Percentiles rank a stretch among this genome's conserved stretches.
phyloP scores from a whole-genome alignment of 169 alveolate genomes.

The Plasmodium malariae region DNA sequence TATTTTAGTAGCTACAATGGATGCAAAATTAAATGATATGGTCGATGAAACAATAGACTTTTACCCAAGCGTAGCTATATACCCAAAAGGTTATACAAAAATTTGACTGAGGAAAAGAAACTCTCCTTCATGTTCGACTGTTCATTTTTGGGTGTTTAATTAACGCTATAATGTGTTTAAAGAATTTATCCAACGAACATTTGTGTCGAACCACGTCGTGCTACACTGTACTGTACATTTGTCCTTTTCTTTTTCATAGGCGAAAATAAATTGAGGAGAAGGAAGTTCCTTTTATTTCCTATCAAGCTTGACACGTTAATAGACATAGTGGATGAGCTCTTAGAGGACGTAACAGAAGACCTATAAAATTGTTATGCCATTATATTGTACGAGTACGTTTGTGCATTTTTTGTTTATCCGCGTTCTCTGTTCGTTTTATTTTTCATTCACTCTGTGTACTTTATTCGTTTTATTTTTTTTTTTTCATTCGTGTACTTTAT shows the following conservation, averaged over 20 bases:
- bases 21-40: slow-evolving; percentile 72
- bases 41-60: slow-evolving; percentile 35
- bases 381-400: too few species aligned
- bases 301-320: slow-evolving; percentile 49
- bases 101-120: too few species aligned
- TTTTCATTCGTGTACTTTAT: too few species aligned
- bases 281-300: slow-evolving; percentile 41
- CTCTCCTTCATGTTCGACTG: too few species aligned
- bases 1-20: slow-evolving; percentile 74
- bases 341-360: slow-evolving; percentile 21
- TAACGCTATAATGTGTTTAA: too few species aligned
- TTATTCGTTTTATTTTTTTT: too few species aligned
- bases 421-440: too few species aligned
- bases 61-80: slow-evolving; percentile 49
- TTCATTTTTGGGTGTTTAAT: too few species aligned
- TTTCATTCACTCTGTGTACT: too few species aligned
- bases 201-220: background rate
- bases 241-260: slow-evolving; percentile 14
- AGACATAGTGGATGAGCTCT: slow-evolving; percentile 48
- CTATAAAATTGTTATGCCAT: background rate
- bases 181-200: too few species aligned
- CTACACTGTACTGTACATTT: background rate
- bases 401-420: too few species aligned
- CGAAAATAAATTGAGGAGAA: slow-evolving; percentile 42
- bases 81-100: slow-evolving; percentile 61